Evolutionary conservation across 2,329 filamentous ascomycete genomes (phyloP), one percentile per base, ranked within the genome.

Genomic region (Fusarium staphyleae): DNA sequence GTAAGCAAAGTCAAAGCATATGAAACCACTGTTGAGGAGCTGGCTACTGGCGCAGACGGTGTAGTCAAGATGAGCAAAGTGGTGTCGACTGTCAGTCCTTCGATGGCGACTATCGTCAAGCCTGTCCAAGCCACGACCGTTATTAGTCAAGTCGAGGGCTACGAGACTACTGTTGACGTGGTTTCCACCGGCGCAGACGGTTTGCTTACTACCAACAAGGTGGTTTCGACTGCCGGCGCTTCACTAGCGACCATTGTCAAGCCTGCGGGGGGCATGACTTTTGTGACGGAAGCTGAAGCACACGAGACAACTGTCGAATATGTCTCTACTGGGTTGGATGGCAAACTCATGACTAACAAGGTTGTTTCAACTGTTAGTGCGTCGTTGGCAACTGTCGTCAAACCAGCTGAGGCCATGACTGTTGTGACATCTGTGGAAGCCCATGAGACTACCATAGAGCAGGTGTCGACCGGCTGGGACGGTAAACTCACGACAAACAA

Each of bases 91-190:
- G 37, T 48, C 9, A 19, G 34, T 14, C 29, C 34, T 6, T 32
- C 47, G 7, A 7, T 35, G 30, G 39, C 45, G 10, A 61, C 53
- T 0, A 48, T 67, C 6, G 34, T 57, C 13, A 55, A 43, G 12
- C 42, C 57, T 3, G 49, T 47, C 12, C 33, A 39, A 3, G 55
- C 60, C 11, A 65, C 52, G 3, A 68, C 65, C 0, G 53, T 64
- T 10, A 10, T 59, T 13, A 58, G 22, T 24, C 22, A 8, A 8
- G 8, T 24, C 7, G 22, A 24, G 22, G 22, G 5, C 22, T 24
- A 24, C 8, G 22, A 24, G 22, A 24, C 22, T 5, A 24, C 22
- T 8, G 9, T 24, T 24, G 22, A 24, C 5, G 14, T 19, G 2
- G 40, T 43, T 0, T 33, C 29, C 1, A 43, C 41, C 3, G 41